Base-by-base conservation (phyloP, 106 monocot species). In the Dioscorea zingiberensis region DNA sequence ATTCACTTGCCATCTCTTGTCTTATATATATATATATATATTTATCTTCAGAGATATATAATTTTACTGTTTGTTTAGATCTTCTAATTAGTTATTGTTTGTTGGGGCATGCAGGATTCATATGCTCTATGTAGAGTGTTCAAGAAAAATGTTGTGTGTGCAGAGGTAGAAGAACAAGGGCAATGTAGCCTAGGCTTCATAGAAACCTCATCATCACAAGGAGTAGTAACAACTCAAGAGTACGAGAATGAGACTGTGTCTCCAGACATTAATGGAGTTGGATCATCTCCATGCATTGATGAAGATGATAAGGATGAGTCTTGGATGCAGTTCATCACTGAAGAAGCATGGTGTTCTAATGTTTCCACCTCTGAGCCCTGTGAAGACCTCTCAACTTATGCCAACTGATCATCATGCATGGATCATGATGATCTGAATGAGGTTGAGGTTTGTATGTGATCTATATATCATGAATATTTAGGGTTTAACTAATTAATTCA, bases 261-360 rank as follows among this genome's bases (percentile, higher is more conserved):
- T 0, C 81, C 93, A 4, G 86, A 80, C 25, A 65, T 85, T 54
- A 47, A 73, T 0, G 32, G 67, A 22, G 82, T 75, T 18, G 85
- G 80, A 54, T 83, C 90, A 13, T 82, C 94, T 0, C 71, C 94
- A 4, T 76, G 77, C 48, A 27, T 83, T 0, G 83, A 91, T 1
- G 90, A 94, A 46, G 85, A 87, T 8, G 84, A 84, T 44, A 84
- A 84, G 56, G 87, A 93, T 63, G 87, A 90, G 1, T 68, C 84
- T 7, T 94, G 90, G 91, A 94, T 94, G 94, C 91, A 94, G 73
- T 94, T 85, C 85, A 94, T 94, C 63, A 78, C 85, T 2, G 94
- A 94, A 19, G 90, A 87, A 15, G 87, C 87, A 0, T 87, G 94
- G 92, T 94, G 87, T 48, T 69, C 76, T 8, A 81, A 68, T 27